Base-by-base conservation (phyloP, 2,329 filamentous ascomycete species). In the Beauveria bassiana region DNA sequence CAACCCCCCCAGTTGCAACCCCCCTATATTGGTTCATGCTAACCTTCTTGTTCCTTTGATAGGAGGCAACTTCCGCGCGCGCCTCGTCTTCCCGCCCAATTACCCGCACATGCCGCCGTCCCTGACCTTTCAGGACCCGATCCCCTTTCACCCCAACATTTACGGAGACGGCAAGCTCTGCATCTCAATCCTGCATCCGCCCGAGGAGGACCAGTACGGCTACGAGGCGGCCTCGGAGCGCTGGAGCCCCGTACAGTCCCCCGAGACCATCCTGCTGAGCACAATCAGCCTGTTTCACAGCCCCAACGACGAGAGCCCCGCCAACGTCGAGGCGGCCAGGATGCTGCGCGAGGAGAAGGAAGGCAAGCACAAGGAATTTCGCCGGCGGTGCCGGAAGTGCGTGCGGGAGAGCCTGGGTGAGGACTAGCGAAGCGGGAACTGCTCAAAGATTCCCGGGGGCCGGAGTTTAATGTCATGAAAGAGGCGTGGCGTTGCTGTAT, bases 151-250 rank as follows among this genome's bases (percentile, higher is more conserved):
- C 75, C 93, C 93, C 1, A 98, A 98, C 73, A 90, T 99, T 72
- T 98, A 97, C 78, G 79, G 85, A 8, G 86, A 85, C 71, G 95
- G 95, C 69, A 86, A 88, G 66, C 90, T 99, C 62, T 99, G 95
- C 81, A 98, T 99, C 74, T 96, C 90, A 49, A 99, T 99, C 77
- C 82, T 99, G 47, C 95, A 99, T 74, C 90, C 93, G 14, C 93
- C 95, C 5, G 93, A 91, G 77, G 93, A 97, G 70, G 95, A 99
- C 72, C 87, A 90, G 71, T 95, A 90, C 75, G 93, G 93, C 59
- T 99, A 99, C 78, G 95, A 99, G 75, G 84, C 84, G 28, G 93
- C 92, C 18, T 82, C 86, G 34, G 95, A 99, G 81, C 86, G 95
- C 64, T 99, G 95, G 95, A 90, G 85, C 63, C 95, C 95, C 31